These are phyloP conservation scores for Kluyveromyces sp. DNA, from an alignment of 1,139 yeast species.

Conservation along the genomic window DNA sequence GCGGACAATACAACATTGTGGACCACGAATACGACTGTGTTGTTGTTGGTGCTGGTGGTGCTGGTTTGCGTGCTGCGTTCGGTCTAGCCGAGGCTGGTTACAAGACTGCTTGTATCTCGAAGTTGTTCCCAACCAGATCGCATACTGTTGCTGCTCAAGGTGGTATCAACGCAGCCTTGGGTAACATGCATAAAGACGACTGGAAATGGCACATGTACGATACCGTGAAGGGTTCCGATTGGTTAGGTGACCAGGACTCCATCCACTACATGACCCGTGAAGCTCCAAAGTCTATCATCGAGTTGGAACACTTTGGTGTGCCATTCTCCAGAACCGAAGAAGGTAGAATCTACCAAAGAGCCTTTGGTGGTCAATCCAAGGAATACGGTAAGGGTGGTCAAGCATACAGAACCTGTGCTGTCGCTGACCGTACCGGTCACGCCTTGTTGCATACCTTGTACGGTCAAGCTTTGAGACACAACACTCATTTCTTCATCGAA, in stretches of 20 bases:
- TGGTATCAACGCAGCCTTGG: slow-evolving; percentile 97
- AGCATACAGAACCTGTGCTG: slow-evolving; percentile 99
- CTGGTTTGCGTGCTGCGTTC: slow-evolving; percentile 96
- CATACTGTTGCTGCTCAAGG: slow-evolving; percentile 99
- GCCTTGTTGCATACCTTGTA: slow-evolving; percentile 92
- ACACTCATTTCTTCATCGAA: slow-evolving; percentile 96
- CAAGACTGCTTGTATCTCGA: slow-evolving; percentile 96
- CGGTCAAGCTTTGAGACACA: slow-evolving; percentile 94
- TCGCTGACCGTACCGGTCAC: slow-evolving; percentile 98
- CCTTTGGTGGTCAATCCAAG: slow-evolving; percentile 96
- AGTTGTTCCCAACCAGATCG: slow-evolving; percentile 95
- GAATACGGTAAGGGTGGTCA: slow-evolving; percentile 98
- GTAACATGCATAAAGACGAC: slow-evolving; percentile 93
- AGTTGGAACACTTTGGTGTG: slow-evolving; percentile 95
- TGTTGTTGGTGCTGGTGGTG: slow-evolving; percentile 99
- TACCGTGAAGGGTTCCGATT: slow-evolving; percentile 98
- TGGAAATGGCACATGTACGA: slow-evolving; percentile 99
- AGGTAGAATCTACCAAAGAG: slow-evolving; percentile 97
- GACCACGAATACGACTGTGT: slow-evolving; percentile 98
- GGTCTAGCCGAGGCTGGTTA: slow-evolving; percentile 96
- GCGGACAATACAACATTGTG: slow-evolving; percentile 79
- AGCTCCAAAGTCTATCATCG: slow-evolving; percentile 93
- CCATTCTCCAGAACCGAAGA: slow-evolving; percentile 97
- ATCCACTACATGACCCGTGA: slow-evolving; percentile 98
- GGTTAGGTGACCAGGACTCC: slow-evolving; percentile 99